These are phyloP conservation scores for Parachlorella kessleri DNA, from an alignment of 139 green algal species.

Conservation along the genomic window DNA sequence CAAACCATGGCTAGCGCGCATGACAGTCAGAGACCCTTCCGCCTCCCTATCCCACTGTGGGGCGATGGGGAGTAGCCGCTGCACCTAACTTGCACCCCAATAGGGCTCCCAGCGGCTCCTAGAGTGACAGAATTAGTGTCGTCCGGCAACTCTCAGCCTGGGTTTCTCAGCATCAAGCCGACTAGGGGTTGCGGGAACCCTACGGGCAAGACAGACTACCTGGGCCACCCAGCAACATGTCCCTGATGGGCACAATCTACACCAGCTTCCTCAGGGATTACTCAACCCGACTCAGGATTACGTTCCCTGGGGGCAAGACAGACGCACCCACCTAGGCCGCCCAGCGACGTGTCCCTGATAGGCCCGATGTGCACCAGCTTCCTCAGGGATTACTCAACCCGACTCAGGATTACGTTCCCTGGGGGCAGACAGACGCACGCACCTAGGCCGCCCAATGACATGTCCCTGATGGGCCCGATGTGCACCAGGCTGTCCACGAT, in stretches of 20 bases:
- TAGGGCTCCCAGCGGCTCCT: too few relatives aligned
- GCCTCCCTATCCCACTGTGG: too few relatives aligned
- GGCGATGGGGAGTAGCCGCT: too few relatives aligned
- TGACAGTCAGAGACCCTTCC: too few relatives aligned
- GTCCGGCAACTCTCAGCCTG: too few relatives aligned
- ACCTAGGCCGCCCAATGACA: constrained; percentile 25
- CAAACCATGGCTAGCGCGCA: too few relatives aligned
- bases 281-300: constrained; percentile 28
- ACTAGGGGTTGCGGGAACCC: constrained; percentile 11
- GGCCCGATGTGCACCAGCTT: constrained; percentile 65
- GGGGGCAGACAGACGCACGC: background rate
- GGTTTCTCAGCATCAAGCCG: constrained; percentile 24
- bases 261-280: constrained; percentile 65
- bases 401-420: constrained; percentile 15
- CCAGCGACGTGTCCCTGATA: constrained; percentile 53
- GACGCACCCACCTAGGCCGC: background rate
- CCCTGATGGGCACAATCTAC: constrained; percentile 65
- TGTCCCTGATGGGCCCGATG: constrained; percentile 67
- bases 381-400: constrained; percentile 57
- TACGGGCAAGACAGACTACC: background rate
- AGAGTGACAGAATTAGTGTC: too few relatives aligned
- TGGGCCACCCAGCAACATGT: constrained; percentile 43
- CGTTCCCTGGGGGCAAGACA: background rate
- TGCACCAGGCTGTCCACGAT: constrained; percentile 69
- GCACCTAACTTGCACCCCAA: too few relatives aligned